Evolutionary conservation across 1,284 basidiomycete genomes (phyloP).

Genomic region (Apiotrichum brassicae): DNA sequence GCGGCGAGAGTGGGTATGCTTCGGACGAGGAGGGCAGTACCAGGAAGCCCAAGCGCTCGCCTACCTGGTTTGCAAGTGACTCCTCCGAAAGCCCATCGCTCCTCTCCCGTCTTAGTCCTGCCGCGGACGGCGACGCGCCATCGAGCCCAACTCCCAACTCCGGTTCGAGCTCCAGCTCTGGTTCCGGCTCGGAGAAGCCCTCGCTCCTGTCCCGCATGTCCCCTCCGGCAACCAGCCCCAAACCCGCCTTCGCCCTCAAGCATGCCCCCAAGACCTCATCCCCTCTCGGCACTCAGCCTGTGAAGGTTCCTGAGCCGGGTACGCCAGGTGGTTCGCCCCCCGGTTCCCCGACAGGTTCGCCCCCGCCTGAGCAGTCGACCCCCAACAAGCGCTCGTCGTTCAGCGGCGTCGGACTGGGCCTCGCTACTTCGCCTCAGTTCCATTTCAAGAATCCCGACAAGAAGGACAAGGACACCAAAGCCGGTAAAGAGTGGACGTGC

Average conservation of each 20-base stretch:
- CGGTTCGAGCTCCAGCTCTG: no score
- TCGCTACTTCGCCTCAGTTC: slow-evolving; percentile 1
- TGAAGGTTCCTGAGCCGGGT: background rate
- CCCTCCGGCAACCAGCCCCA: slow-evolving; percentile 4
- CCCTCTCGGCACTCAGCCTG: slow-evolving; percentile 32
- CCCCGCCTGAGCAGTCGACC: slow-evolving; percentile 10
- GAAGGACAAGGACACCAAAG: background rate
- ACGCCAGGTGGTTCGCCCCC: slow-evolving; percentile 16
- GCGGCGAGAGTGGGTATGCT: background rate
- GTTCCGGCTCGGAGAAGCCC: background rate
- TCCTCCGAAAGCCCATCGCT: background rate
- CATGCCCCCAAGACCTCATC: slow-evolving; percentile 40
- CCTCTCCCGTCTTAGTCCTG: slow-evolving; percentile 11
- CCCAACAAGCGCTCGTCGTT: background rate
- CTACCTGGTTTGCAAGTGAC: slow-evolving; percentile 28
- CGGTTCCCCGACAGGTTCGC: no score
- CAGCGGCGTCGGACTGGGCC: slow-evolving; percentile 7
- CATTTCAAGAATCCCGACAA: slow-evolving; percentile 7
- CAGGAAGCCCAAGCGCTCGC: slow-evolving; percentile 23
- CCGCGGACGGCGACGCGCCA: background rate
- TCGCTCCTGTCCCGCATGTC: slow-evolving; percentile 11
- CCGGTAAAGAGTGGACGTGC: slow-evolving; percentile 49
- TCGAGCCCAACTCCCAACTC: background rate
- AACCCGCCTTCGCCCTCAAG: slow-evolving; percentile 15
- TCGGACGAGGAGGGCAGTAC: slow-evolving; percentile 15